phyloP scores from a whole-genome alignment of 768 basidiomycete genomes.

The Calvatia gigantea region DNA sequence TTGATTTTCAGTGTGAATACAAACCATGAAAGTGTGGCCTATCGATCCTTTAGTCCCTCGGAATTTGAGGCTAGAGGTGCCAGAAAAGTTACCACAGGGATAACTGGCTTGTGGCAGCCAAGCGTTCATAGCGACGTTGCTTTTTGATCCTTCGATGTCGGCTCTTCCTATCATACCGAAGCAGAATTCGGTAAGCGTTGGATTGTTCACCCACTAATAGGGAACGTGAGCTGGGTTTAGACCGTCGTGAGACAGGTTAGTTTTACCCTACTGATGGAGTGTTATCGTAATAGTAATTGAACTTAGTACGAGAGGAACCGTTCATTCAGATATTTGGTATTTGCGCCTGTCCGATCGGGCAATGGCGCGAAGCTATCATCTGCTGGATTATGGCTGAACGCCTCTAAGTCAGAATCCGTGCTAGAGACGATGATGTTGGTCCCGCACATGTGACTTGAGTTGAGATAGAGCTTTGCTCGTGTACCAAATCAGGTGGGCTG shows the following conservation, averaged over 20 bases:
- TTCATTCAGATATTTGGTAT: slow-evolving; percentile 83
- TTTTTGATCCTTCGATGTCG: slow-evolving; percentile 82
- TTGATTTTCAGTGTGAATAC: slow-evolving; percentile 81
- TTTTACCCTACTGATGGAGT: slow-evolving; percentile 82
- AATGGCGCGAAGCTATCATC: slow-evolving; percentile 79
- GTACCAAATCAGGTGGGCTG: slow-evolving; percentile 59
- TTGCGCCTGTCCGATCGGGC: slow-evolving; percentile 76
- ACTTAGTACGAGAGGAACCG: slow-evolving; percentile 83
- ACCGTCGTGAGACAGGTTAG: slow-evolving; percentile 84
- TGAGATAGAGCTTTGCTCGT: slow-evolving; percentile 68
- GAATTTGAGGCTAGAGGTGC: slow-evolving; percentile 80
- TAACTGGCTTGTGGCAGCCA: slow-evolving; percentile 81
- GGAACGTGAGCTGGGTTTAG: slow-evolving; percentile 82
- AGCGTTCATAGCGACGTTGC: slow-evolving; percentile 82
- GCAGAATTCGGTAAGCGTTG: slow-evolving; percentile 79
- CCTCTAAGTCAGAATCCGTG: slow-evolving; percentile 82
- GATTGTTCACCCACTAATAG: slow-evolving; percentile 79
- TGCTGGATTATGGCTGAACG: slow-evolving; percentile 83
- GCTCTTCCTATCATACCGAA: slow-evolving; percentile 81
- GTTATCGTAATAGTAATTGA: slow-evolving; percentile 75
- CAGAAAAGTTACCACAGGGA: slow-evolving; percentile 78
- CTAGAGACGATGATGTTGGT: slow-evolving; percentile 71
- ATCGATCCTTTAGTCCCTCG: slow-evolving; percentile 80
- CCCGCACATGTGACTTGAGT: slow-evolving; percentile 63
- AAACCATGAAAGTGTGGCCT: slow-evolving; percentile 82